These are phyloP conservation scores for Blastobotrys buckinghamii DNA, from an alignment of 1,139 yeast species.

Conservation along the genomic window DNA sequence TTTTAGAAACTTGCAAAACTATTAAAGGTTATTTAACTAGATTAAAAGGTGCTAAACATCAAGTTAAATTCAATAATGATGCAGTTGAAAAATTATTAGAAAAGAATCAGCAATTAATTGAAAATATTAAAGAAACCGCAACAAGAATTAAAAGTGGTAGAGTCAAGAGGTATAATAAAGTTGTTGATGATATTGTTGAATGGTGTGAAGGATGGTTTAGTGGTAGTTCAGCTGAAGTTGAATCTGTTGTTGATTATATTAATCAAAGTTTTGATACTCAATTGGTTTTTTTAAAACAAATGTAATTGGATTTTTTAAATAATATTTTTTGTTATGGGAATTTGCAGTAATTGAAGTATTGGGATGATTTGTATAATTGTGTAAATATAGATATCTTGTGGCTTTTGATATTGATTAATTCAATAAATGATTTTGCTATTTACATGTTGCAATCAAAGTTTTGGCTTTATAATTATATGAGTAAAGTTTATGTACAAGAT, in stretches of 20 bases:
- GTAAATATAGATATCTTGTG: too few species aligned
- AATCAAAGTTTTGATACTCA: constrained; percentile 19
- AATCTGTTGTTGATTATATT: constrained; percentile 23
- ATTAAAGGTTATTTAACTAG: constrained; percentile 21
- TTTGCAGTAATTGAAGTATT: too few species aligned
- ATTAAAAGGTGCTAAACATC: constrained; percentile 19
- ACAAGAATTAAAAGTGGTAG: constrained; percentile 19
- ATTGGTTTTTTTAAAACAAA: constrained; percentile 11
- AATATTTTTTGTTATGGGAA: too few species aligned
- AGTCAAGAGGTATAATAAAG: constrained; percentile 10
- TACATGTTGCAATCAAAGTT: too few species aligned
- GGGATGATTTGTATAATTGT: too few species aligned
- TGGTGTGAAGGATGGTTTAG: constrained; percentile 10
- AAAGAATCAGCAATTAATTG: constrained; percentile 10
- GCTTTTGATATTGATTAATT: too few species aligned
- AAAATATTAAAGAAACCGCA: constrained; percentile 18
- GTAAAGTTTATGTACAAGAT: too few species aligned
- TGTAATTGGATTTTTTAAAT: neutral
- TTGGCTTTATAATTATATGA: too few species aligned
- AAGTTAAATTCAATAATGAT: constrained; percentile 16
- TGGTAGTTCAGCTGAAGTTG: constrained; percentile 17
- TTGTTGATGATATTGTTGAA: constrained; percentile 17
- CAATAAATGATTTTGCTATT: too few species aligned
- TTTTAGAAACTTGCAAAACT: constrained; percentile 28
- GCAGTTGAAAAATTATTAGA: constrained; percentile 13